These are phyloP conservation scores for Psidium guajava DNA, from an alignment of 345 rosid species.

Conservation along the genomic window DNA sequence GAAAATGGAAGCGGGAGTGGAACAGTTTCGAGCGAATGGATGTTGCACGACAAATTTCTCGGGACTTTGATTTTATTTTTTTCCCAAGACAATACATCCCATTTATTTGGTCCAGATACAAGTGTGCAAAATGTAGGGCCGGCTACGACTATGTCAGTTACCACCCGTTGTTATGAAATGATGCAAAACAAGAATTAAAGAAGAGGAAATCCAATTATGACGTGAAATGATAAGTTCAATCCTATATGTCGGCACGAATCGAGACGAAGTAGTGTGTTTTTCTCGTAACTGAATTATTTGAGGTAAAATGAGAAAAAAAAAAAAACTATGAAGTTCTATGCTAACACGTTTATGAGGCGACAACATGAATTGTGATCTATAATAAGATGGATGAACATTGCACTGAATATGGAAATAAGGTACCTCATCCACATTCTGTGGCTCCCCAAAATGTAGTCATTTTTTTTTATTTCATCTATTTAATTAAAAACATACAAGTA, in stretches of 20 bases:
- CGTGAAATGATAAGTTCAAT: accelerated
- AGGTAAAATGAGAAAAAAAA: neutral
- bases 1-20: too few relatives aligned
- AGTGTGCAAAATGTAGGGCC: neutral
- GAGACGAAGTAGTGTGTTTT: neutral
- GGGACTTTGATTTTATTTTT: neutral
- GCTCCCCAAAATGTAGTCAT: too few relatives aligned
- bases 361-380: neutral
- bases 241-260: neutral
- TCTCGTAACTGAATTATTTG: neutral
- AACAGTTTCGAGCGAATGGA: too few relatives aligned
- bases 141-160: neutral
- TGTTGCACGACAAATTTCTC: neutral
- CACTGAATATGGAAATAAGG: neutral
- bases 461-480: too few relatives aligned
- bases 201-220: neutral
- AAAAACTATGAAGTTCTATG: neutral
- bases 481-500: too few relatives aligned
- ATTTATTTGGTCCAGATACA: neutral
- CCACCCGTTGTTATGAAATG: neutral
- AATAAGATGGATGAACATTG: neutral
- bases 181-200: neutral
- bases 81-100: neutral
- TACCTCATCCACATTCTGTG: too few relatives aligned
- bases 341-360: neutral